phyloP scores from a whole-genome alignment of 257 asterid species.

The Eucommia ulmoides region DNA sequence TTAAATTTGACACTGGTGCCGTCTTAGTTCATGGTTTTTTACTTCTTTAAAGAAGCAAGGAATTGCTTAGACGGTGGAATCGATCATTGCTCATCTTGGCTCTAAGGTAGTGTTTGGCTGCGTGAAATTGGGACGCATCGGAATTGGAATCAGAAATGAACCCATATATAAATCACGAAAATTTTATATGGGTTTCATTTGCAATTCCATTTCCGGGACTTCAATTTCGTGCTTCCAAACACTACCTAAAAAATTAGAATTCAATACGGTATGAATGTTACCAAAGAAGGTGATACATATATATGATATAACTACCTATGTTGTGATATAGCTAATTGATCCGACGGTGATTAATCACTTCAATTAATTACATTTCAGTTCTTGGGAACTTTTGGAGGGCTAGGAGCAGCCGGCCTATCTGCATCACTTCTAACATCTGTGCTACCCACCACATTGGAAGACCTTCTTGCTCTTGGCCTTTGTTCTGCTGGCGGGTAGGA shows the following conservation, averaged over 20 bases:
- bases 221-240: background rate
- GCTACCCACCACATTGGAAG: constrained; percentile 73
- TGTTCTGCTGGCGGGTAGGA: constrained; percentile 97
- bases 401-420: constrained; percentile 91
- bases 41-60: background rate
- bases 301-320: background rate
- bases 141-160: too few relatives aligned
- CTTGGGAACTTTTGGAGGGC: constrained; percentile 74
- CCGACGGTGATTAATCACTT: constrained; percentile 8
- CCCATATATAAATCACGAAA: too few relatives aligned
- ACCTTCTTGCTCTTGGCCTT: constrained; percentile 88
- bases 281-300: too few relatives aligned
- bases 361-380: constrained; percentile 31
- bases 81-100: too few relatives aligned
- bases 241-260: background rate
- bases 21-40: background rate
- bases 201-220: background rate
- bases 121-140: too few relatives aligned
- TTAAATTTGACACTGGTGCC: background rate
- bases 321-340: constrained; percentile 2
- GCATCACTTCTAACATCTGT: constrained; percentile 92
- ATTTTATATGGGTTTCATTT: background rate
- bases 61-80: background rate
- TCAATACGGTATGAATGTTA: background rate
- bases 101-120: too few relatives aligned